phyloP scores from a whole-genome alignment of 768 basidiomycete species.

The Suillus paluster region DNA sequence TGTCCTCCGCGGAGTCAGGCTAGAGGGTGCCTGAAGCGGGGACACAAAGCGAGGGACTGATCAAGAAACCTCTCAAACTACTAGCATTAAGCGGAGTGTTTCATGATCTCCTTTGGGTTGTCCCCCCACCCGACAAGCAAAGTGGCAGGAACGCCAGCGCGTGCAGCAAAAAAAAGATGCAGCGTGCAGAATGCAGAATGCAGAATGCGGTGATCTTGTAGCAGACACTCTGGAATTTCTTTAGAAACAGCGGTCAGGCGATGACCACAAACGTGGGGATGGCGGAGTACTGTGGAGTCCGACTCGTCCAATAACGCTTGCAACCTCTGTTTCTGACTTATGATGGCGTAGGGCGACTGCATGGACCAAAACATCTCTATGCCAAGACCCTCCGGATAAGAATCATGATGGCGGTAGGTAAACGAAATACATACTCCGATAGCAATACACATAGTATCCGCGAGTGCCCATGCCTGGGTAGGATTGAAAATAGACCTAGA shows the following conservation, averaged over 20 bases:
- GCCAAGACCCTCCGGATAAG: not conserved
- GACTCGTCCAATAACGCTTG: not conserved
- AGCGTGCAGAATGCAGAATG: too few relatives aligned
- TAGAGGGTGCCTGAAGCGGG: not conserved
- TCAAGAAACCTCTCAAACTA: too few relatives aligned
- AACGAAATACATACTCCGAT: not conserved
- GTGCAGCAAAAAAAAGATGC: not conserved
- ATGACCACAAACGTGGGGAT: not conserved
- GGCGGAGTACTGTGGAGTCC: not conserved
- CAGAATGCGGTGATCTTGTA: not conserved
- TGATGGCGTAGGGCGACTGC: not conserved
- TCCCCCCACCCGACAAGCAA: not conserved
- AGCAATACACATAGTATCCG: not conserved
- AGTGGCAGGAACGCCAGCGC: not conserved
- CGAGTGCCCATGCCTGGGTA: not conserved
- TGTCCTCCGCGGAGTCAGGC: not conserved
- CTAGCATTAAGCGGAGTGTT: not conserved
- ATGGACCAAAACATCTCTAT: not conserved
- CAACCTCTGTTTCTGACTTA: not conserved
- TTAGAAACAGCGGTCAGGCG: not conserved
- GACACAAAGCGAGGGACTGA: not conserved
- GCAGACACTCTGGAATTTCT: not conserved
- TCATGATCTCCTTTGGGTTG: not conserved
- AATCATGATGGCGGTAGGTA: not conserved
- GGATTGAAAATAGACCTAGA: too few relatives aligned